phyloP scores from a whole-genome alignment of 805 yeast genomes.

The Tetrapisispora nanseiensis region DNA sequence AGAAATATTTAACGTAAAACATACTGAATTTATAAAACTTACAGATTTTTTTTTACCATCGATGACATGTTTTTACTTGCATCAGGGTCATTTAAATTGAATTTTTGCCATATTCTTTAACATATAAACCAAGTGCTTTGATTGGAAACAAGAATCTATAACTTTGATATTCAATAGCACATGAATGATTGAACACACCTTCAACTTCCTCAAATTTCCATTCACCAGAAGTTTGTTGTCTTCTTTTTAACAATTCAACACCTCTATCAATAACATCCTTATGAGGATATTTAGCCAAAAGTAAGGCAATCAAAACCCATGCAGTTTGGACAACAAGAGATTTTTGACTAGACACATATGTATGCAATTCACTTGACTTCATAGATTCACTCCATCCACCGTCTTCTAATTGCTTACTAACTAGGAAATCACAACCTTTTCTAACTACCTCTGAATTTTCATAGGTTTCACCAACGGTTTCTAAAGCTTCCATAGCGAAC shows the following conservation, averaged over 20 bases:
- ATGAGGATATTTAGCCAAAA: slow-evolving; percentile 76
- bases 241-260: slow-evolving; percentile 46
- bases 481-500: slow-evolving; percentile 93
- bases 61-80: too few relatives aligned
- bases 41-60: too few relatives aligned
- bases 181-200: slow-evolving; percentile 91
- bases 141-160: slow-evolving; percentile 83
- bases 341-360: slow-evolving; percentile 54
- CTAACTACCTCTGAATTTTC: slow-evolving; percentile 49
- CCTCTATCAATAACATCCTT: slow-evolving; percentile 52
- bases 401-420: slow-evolving; percentile 63
- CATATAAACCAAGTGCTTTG: slow-evolving; percentile 79
- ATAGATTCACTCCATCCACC: slow-evolving; percentile 98
- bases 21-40: too few relatives aligned
- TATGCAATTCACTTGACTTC: slow-evolving; percentile 75
- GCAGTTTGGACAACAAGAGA: slow-evolving; percentile 83
- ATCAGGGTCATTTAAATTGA: slow-evolving; percentile 4
- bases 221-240: slow-evolving; percentile 71
- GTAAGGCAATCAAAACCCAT: slow-evolving; percentile 80
- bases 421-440: slow-evolving; percentile 79
- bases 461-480: slow-evolving; percentile 57
- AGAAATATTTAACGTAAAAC: too few relatives aligned
- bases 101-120: slow-evolving; percentile 7
- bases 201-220: slow-evolving; percentile 80
- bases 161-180: slow-evolving; percentile 94